phyloP scores from a whole-genome alignment of 179 eudicot genomes.

The Beta macrorhiza region DNA sequence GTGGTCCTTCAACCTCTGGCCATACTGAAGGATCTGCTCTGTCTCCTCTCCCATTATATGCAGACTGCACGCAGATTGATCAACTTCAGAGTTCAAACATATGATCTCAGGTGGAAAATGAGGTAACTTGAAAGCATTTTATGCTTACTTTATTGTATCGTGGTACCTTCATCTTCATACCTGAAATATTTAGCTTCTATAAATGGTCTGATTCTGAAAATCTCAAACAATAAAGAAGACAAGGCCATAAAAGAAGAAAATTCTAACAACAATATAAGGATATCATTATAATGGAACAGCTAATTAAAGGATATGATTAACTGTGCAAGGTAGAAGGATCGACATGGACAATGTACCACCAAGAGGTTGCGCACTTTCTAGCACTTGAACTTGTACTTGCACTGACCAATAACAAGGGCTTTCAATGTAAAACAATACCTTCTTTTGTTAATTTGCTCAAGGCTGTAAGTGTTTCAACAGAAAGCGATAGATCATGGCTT shows the following conservation, averaged over 20 bases:
- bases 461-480: slow-evolving; percentile 78
- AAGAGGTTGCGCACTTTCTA: slow-evolving; percentile 8
- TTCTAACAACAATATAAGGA: slow-evolving; percentile 3
- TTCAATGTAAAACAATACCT: slow-evolving; percentile 43
- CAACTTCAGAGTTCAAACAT: slow-evolving; percentile 23
- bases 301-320: neutral
- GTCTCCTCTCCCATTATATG: slow-evolving; percentile 84
- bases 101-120: slow-evolving; percentile 14
- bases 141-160: slow-evolving; percentile 84
- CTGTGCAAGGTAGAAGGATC: neutral
- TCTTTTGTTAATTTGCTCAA: slow-evolving; percentile 72
- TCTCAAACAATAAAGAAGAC: slow-evolving; percentile 6
- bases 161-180: slow-evolving; percentile 87
- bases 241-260: neutral
- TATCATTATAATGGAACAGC: neutral
- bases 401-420: neutral
- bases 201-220: slow-evolving; percentile 13
- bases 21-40: slow-evolving; percentile 83
- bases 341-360: neutral
- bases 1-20: slow-evolving; percentile 96
- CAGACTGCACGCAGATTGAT: slow-evolving; percentile 65
- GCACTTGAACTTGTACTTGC: slow-evolving; percentile 9
- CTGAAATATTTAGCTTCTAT: slow-evolving; percentile 38
- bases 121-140: slow-evolving; percentile 18
- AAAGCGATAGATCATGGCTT: slow-evolving; percentile 86